Percentiles rank a stretch among this genome's conserved stretches.
Conservation (phyloP, 371 early-diverging fungal genomes). For the Funneliformis caledonium region DNA sequence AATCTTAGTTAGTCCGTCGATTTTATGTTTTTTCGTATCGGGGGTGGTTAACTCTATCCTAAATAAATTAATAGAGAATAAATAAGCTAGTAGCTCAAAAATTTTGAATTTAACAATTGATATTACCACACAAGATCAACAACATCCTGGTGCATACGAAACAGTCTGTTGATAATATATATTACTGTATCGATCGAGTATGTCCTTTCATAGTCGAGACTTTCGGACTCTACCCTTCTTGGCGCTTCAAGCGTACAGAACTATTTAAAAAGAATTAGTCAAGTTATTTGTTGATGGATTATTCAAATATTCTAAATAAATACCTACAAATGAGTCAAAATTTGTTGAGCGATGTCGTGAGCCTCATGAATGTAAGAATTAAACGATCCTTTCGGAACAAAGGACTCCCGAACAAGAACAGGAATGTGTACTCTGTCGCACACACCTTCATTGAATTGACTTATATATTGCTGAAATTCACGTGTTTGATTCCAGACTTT, state of each 20-base stretch:
- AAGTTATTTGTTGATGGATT: conserved; percentile 8
- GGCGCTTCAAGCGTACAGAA: not conserved
- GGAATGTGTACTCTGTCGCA: conserved; percentile 29
- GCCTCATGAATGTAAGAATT: conserved; percentile 2
- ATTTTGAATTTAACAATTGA: not conserved
- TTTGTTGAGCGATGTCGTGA: conserved; percentile 21
- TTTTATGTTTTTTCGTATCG: conserved; percentile 1
- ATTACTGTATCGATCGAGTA: not conserved
- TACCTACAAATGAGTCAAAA: conserved; percentile 29
- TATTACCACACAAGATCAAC: conserved; percentile 1
- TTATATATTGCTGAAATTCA: conserved; percentile 34
- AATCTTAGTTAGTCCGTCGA: not conserved
- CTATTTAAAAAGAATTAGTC: conserved; percentile 9
- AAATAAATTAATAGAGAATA: conserved; percentile 7
- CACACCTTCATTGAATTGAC: conserved; percentile 20
- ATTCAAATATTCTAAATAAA: conserved; percentile 18
- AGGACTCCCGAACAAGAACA: conserved; percentile 18
- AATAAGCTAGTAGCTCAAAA: not conserved
- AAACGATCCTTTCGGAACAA: conserved; percentile 16
- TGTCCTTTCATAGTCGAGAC: not conserved
- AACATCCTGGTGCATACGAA: conserved; percentile 1
- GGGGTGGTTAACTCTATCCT: not conserved
- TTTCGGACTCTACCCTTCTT: not conserved
- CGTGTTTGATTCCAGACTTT: conserved; percentile 16
- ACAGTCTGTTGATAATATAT: not conserved